A percentile compares a stretch with the other conserved stretches of the same genome.
Evolutionary conservation across 2,329 filamentous ascomycete species (phyloP).

Genomic region (Epichloe gansuensis): DNA sequence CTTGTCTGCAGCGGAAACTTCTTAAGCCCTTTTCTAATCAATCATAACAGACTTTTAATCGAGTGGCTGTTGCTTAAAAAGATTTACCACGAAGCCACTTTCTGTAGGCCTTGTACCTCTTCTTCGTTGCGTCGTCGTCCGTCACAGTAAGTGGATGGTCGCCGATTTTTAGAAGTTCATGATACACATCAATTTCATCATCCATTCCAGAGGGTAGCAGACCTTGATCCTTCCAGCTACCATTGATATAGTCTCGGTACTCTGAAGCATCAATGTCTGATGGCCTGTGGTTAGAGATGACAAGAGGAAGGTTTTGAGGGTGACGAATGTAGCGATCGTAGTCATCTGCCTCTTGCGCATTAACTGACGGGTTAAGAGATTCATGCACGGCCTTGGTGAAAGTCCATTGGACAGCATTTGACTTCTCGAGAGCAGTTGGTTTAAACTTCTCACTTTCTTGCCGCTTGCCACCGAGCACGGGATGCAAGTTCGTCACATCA

Average conservation of each 20-base stretch:
- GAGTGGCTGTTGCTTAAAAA: constrained; percentile 82
- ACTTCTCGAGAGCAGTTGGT: constrained; percentile 57
- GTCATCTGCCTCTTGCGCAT: constrained; percentile 63
- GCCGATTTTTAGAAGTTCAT: constrained; percentile 61
- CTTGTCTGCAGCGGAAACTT: background rate
- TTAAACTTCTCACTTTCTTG: constrained; percentile 30
- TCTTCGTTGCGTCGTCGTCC: constrained; percentile 78
- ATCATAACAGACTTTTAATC: constrained; percentile 26
- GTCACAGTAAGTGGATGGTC: constrained; percentile 81
- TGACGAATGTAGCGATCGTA: constrained; percentile 84
- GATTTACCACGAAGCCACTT: constrained; percentile 95
- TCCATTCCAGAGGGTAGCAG: constrained; percentile 39
- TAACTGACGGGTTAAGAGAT: constrained; percentile 76
- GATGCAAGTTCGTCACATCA: background rate
- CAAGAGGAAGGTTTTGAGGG: constrained; percentile 76
- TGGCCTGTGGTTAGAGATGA: constrained; percentile 56
- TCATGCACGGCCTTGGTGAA: constrained; percentile 76
- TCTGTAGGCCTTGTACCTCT: constrained; percentile 90
- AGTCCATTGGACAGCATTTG: constrained; percentile 75
- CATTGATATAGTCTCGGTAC: constrained; percentile 70
- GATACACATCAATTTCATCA: constrained; percentile 46
- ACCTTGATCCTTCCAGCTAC: constrained; percentile 49
- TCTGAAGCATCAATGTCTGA: constrained; percentile 49
- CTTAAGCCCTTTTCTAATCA: background rate
- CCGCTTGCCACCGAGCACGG: background rate